Evolutionary conservation across 78 protist species (phyloP).

Genomic region (Isochrysis galbana): DNA sequence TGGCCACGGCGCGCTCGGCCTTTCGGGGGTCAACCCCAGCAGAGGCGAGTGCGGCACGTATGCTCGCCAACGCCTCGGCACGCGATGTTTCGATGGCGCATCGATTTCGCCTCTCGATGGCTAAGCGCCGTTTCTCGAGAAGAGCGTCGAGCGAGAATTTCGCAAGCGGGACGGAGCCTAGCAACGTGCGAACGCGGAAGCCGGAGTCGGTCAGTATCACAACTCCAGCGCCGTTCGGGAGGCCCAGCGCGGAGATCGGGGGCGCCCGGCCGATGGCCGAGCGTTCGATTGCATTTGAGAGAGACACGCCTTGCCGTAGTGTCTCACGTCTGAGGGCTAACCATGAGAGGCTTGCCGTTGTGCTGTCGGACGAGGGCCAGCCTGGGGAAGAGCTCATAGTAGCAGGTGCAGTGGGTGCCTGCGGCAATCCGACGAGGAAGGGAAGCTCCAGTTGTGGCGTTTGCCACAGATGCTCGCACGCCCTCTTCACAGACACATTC

Average conservation of each 20-base stretch:
- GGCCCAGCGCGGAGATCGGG: background rate
- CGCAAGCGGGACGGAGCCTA: background rate
- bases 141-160: background rate
- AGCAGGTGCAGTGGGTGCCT: background rate
- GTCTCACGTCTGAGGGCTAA: background rate
- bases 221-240: background rate
- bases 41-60: background rate
- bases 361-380: no score
- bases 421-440: background rate
- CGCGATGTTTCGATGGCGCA: background rate
- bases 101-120: background rate
- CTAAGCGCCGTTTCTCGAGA: background rate
- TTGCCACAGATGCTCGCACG: background rate
- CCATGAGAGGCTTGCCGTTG: background rate
- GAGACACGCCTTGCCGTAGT: background rate
- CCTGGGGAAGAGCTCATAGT: no score
- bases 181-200: background rate
- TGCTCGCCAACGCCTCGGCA: background rate
- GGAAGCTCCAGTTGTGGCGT: background rate
- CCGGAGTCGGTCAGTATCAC: background rate
- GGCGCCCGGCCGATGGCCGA: background rate
- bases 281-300: background rate
- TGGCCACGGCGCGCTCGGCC: background rate
- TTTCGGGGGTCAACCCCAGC: background rate
- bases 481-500: background rate